Evolutionary conservation across 352 stramenopile species (phyloP).

Genomic region (Phytophthora boehmeriae): DNA sequence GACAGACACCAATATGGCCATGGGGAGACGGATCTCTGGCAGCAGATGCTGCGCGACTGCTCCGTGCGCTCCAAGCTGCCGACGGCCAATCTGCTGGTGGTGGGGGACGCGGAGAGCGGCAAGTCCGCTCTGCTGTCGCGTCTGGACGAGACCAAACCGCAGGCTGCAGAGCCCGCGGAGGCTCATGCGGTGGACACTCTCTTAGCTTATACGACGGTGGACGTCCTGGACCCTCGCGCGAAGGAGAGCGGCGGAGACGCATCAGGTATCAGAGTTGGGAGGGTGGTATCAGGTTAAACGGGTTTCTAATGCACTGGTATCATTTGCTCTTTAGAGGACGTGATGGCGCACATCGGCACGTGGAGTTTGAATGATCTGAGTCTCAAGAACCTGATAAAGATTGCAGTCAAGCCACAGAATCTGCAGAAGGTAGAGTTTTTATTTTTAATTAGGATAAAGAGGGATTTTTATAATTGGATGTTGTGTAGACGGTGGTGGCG

Average conservation of each 20-base stretch:
- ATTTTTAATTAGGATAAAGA: not conserved
- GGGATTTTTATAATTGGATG: constrained; percentile 1
- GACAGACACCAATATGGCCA: not conserved
- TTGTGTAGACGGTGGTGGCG: constrained; percentile 57
- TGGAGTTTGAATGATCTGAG: constrained; percentile 80
- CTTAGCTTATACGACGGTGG: constrained; percentile 65
- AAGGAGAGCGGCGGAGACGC: constrained; percentile 55
- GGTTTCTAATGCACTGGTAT: constrained; percentile 7
- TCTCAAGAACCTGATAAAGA: constrained; percentile 71
- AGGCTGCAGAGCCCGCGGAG: constrained; percentile 19
- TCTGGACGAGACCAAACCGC: constrained; percentile 50
- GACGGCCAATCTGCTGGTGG: constrained; percentile 65
- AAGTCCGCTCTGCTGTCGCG: constrained; percentile 73
- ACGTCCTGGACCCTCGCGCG: constrained; percentile 69
- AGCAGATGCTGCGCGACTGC: constrained; percentile 84
- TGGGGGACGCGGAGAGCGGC: constrained; percentile 74
- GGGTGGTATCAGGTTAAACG: not conserved
- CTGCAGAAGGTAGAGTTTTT: constrained; percentile 45
- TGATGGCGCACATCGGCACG: constrained; percentile 76
- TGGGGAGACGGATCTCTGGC: constrained; percentile 65
- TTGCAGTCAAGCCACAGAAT: constrained; percentile 61
- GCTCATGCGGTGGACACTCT: constrained; percentile 49
- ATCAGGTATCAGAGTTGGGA: constrained; percentile 16
- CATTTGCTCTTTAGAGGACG: constrained; percentile 49
- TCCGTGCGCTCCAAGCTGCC: constrained; percentile 81